Conservation (phyloP, 164 flowering plant species). For the Taxillus chinensis region DNA sequence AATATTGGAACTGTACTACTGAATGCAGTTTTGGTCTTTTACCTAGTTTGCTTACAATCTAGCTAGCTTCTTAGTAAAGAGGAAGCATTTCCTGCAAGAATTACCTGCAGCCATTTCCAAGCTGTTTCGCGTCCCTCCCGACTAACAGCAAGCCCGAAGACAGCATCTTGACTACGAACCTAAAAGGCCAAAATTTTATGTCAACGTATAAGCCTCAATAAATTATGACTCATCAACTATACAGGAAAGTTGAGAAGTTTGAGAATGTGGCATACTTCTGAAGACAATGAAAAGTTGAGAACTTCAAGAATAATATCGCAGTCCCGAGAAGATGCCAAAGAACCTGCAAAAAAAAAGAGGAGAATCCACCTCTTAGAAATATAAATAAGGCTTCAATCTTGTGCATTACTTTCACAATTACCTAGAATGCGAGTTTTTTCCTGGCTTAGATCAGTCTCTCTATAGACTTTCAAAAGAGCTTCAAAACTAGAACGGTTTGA, state of each 20-base stretch:
- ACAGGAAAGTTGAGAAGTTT: background rate
- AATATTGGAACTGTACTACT: no score
- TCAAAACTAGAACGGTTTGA: conserved; percentile 72
- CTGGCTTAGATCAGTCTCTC: conserved; percentile 87
- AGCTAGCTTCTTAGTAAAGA: no score
- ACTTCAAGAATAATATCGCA: conserved; percentile 66
- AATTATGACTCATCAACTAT: background rate
- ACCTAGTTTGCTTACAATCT: no score
- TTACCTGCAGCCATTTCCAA: conserved; percentile 92
- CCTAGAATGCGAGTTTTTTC: conserved; percentile 82
- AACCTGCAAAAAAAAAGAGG: conserved; percentile 33
- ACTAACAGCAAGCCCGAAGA: conserved; percentile 68
- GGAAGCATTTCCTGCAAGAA: background rate
- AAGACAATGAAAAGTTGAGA: conserved; percentile 66
- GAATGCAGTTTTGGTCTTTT: no score
- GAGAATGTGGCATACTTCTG: conserved; percentile 45
- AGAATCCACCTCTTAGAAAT: background rate
- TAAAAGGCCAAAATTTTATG: conserved; percentile 13
- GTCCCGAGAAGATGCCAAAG: conserved; percentile 68
- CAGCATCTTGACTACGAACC: conserved; percentile 94
- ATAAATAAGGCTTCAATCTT: background rate
- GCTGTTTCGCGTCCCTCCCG: conserved; percentile 75
- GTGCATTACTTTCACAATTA: conserved; percentile 12
- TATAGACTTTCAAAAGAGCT: conserved; percentile 67
- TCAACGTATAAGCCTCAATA: background rate